A percentile compares a stretch with the other conserved stretches of the same genome.
Conservation (phyloP, 768 basidiomycete species). For the Plicaturopsis crispa region DNA sequence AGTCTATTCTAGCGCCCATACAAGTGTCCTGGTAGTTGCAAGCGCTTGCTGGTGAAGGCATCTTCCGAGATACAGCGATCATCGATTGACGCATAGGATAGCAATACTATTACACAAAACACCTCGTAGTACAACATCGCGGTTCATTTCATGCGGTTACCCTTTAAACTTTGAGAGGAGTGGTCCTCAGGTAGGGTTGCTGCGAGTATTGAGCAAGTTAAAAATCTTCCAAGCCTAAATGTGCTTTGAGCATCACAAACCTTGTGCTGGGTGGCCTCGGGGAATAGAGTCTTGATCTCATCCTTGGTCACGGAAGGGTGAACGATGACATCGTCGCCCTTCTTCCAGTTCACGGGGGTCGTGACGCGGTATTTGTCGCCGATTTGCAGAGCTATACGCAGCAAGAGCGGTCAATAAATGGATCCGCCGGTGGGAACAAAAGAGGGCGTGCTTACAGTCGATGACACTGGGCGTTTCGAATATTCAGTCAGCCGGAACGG, state of each 20-base stretch:
- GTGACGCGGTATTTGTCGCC: conserved; percentile 81
- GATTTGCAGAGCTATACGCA: conserved; percentile 76
- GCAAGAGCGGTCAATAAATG: conserved; percentile 6
- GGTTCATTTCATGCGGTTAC: too few relatives aligned
- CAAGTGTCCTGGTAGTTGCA: too few relatives aligned
- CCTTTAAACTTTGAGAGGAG: conserved; percentile 33
- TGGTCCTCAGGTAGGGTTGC: conserved; percentile 89
- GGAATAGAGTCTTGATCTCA: conserved; percentile 90
- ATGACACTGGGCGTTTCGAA: conserved; percentile 43
- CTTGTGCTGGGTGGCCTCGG: conserved; percentile 71
- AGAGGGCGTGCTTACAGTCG: conserved; percentile 54
- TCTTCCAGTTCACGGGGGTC: conserved; percentile 93
- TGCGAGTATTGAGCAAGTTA: too few relatives aligned
- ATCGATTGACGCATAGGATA: too few relatives aligned
- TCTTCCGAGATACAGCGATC: too few relatives aligned
- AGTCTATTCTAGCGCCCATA: too few relatives aligned
- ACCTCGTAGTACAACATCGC: too few relatives aligned
- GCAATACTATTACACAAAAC: too few relatives aligned
- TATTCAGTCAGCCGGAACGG: conserved; percentile 6
- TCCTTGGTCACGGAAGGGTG: conserved; percentile 79
- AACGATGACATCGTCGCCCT: conserved; percentile 91
- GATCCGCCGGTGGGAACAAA: too few relatives aligned
- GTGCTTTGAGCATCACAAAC: conserved; percentile 25
- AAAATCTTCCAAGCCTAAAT: conserved; percentile 4
- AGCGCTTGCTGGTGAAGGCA: too few relatives aligned